A percentile compares a stretch with the other conserved stretches of the same genome.
phyloP scores from a whole-genome alignment of 1,284 basidiomycete genomes.

The Ustilago esculenta region DNA sequence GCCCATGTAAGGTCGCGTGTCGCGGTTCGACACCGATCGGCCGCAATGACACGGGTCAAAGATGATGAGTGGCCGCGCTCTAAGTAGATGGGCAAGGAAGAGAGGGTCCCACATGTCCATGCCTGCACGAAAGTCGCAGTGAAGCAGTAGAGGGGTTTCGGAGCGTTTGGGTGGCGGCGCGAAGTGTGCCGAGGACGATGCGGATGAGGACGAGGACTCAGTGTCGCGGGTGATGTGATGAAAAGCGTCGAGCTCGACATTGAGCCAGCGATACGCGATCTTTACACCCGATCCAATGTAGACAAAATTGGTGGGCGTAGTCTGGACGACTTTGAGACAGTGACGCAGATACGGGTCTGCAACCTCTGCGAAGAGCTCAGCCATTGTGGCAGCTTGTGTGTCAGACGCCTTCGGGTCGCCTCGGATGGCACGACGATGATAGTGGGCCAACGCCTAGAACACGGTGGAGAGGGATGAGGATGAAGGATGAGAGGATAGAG shows the following conservation, averaged over 20 bases:
- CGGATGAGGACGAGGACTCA: background rate
- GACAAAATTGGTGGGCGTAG: slow-evolving; percentile 31
- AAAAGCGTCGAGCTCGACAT: slow-evolving; percentile 23
- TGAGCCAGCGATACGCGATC: slow-evolving; percentile 47
- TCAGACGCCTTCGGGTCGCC: background rate
- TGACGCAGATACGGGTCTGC: slow-evolving; percentile 35
- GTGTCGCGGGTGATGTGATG: slow-evolving; percentile 16
- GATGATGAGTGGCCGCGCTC: slow-evolving; percentile 39
- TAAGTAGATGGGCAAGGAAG: slow-evolving; percentile 48
- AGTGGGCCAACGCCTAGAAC: too few relatives aligned
- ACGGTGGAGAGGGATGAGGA: too few relatives aligned
- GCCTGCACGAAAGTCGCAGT: slow-evolving; percentile 35
- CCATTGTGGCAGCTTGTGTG: background rate
- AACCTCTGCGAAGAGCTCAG: slow-evolving; percentile 26
- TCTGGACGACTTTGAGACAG: slow-evolving; percentile 36
- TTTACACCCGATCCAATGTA: slow-evolving; percentile 42
- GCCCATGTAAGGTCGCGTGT: slow-evolving; percentile 41
- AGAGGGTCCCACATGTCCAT: slow-evolving; percentile 48
- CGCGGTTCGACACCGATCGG: slow-evolving; percentile 32
- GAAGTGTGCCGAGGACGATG: slow-evolving; percentile 1
- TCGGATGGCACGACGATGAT: too few relatives aligned
- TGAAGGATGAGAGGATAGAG: too few relatives aligned
- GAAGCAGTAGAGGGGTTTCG: slow-evolving; percentile 28
- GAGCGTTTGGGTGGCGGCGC: slow-evolving; percentile 3
- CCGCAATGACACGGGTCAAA: slow-evolving; percentile 42